Base-by-base conservation (phyloP, 345 rosid species). In the Lepidium sativum region DNA sequence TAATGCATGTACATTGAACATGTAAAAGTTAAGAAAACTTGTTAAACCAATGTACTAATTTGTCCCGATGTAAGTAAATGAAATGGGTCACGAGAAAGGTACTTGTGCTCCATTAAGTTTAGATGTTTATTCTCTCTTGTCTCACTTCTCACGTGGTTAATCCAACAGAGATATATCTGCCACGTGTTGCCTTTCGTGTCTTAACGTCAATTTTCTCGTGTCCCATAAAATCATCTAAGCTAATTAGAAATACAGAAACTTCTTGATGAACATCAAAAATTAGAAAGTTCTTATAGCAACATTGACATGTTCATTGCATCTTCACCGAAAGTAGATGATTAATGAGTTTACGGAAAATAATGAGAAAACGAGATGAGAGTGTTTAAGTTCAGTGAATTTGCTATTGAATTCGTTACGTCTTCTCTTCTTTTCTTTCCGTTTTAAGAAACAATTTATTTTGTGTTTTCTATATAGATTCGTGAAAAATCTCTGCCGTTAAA, bases 331-430 rank as follows among this genome's bases (percentile, higher is more conserved):
- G 65, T 52, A 51, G 57, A 38, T 43, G 54, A 20, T 71, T 70
- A 54, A 35, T 54, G 14, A 29, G 18, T 47, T 63, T 31, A 47
- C 51, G n/a, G 4, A 2, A 37, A 7, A 11, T 48, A n/a, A 35
- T 49, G 37, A 44, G 25, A 69, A n/a, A n/a, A 42, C 2, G 25
- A 23, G 25, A 23, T n/a, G 53, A 70, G 54, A 52, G 64, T 45
- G 41, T 70, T 27, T 27, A 70, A 63, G 75, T 70, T 70, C 75
- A 70, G 3, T 70, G 75, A n/a, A 70, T 70, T 38, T 62, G 9
- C 17, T 4, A 54, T 1, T 11, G 15, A 62, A 35, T 14, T 70
- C 27, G 55, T 70, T 54, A 37, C 69, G 69, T 54, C 69, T 57
- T 62, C 68, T 34, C 56, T 62, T 54, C 39, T 35, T 23, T 45